A percentile compares a stretch with the other conserved stretches of the same genome.
Evolutionary conservation across 2,329 filamentous ascomycete species (phyloP).

Genomic region (Gaeumannomyces tritici): DNA sequence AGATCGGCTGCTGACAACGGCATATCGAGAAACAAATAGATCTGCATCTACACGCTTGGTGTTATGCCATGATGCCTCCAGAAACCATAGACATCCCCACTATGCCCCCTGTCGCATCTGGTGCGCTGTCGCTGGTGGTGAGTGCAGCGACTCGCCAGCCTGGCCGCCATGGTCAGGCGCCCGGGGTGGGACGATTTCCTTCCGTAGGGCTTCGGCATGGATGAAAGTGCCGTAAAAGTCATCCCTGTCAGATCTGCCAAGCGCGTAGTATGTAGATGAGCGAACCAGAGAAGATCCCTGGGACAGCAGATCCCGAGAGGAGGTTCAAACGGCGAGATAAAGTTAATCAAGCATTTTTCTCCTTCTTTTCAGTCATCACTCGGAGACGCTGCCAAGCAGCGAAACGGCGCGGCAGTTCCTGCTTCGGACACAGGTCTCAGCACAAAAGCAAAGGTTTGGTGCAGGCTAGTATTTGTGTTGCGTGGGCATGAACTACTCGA

Average conservation of each 20-base stretch:
- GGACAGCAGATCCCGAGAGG: neutral
- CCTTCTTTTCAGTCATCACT: neutral
- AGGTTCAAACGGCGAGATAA: neutral
- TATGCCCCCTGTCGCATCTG: neutral
- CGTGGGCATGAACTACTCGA: too few relatives aligned
- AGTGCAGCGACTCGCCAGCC: neutral
- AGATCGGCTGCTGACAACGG: neutral
- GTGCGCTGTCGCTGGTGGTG: neutral
- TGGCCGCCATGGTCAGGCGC: neutral
- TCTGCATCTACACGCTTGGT: neutral
- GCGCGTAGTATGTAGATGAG: slow-evolving; percentile 6
- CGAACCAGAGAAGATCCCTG: slow-evolving; percentile 2
- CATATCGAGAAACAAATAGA: neutral
- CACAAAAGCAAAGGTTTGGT: too few relatives aligned
- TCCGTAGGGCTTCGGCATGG: slow-evolving; percentile 22
- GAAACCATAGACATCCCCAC: neutral
- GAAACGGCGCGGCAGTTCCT: neutral
- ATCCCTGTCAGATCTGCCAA: slow-evolving; percentile 31
- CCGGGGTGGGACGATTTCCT: neutral
- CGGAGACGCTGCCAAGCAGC: too few relatives aligned
- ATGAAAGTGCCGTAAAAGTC: slow-evolving; percentile 37
- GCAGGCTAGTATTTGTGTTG: too few relatives aligned
- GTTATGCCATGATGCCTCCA: neutral
- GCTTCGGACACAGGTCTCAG: too few relatives aligned
- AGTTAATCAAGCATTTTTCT: neutral